Base-by-base conservation (phyloP, 1,284 basidiomycete species). In the Naganishia albida region DNA sequence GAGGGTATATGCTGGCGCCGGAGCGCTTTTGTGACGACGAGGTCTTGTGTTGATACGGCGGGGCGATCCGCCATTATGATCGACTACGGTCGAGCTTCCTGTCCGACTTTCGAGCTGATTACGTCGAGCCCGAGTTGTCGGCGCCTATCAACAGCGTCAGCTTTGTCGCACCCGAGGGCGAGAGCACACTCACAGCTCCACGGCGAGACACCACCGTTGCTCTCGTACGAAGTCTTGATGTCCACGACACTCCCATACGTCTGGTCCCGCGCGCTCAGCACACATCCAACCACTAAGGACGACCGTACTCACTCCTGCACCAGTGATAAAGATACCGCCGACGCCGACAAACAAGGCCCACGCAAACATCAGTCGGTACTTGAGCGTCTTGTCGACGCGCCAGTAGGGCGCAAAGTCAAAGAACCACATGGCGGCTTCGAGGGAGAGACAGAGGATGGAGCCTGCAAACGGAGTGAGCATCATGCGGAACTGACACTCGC, bases 401-500 rank as follows among this genome's bases (percentile, higher is more conserved):
- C 54, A 56, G 20, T 51, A 18, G 4, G 38, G 38, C 20, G 26
- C 46, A 48, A 57, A 59, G 54, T 56, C 52, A 52, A 56, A 65
- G 44, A 65, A 49, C 63, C 63, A 65, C 63, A 65, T 65, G 23
- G n/a, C 46, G 16, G 53, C 26, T 28, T 64, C 38, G 25, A 55
- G 28, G 28, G 34, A 12, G 7, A 53, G 38, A 49, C 57, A 50
- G 28, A 60, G 8, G 13, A 38, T 50, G 6, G 49, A 40, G 15
- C 38, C 43, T n/a, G 26, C 10, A 8, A 43, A 42, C 28, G 20
- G n/a, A 10, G 48, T 23, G 23, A 10, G 38, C 38, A 15, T 13
- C 15, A 12, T 10, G 7, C 23, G 23, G 26, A 34, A 7, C n/a
- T 2, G 25, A 8, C 16, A 20, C 39, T n/a, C 28, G 23, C 38